Base-by-base conservation (phyloP, 176 grass and related monocot species). In the Tillandsia fasciculata region DNA sequence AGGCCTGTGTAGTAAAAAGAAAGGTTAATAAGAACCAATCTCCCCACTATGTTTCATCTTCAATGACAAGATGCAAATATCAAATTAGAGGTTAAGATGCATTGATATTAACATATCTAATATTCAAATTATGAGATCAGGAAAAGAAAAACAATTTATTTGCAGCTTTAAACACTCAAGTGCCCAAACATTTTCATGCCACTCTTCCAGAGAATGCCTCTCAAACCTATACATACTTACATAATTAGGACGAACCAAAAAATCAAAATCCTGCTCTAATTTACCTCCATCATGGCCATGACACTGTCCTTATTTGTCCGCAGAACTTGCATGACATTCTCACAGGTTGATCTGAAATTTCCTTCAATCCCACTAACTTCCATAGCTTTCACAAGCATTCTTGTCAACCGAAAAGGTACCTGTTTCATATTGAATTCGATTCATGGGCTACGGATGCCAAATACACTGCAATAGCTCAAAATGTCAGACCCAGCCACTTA, bases 261-360 rank as follows among this genome's bases (percentile, higher is more conserved):
- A 1, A 8, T 9, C 15, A n/a, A 7, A 8, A 61, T 61, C 56
- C 15, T 61, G n/a, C 2, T 61, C 33, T 23, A 6, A 63, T 63
- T 73, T 80, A 97, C 94, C 94, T 97, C 94, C 94, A 97, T 97
- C 94, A 97, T 97, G 42, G 94, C 94, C 89, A 97, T 97, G 52
- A 97, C 94, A 12, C 94, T 97, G 53, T 97, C 76, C 83, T 87
- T 92, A 77, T 97, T 97, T 81, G 89, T 90, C 64, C 94, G 81
- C 74, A 97, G 94, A 73, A 92, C 94, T 86, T 97, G 89, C 94
- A 97, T 97, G 49, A 97, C 94, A 80, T 92, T 97, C 83, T 90
- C 94, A 75, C 94, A 97, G 74, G 94, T 97, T 50, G 82, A 92
- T 81, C 94, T 90, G 77, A 97, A 97, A 77, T 88, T 92, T 27